Percentiles rank a stretch among this genome's conserved stretches.
Evolutionary conservation across 2,329 filamentous ascomycete genomes (phyloP).

Genomic region (Zalaria obscura): DNA sequence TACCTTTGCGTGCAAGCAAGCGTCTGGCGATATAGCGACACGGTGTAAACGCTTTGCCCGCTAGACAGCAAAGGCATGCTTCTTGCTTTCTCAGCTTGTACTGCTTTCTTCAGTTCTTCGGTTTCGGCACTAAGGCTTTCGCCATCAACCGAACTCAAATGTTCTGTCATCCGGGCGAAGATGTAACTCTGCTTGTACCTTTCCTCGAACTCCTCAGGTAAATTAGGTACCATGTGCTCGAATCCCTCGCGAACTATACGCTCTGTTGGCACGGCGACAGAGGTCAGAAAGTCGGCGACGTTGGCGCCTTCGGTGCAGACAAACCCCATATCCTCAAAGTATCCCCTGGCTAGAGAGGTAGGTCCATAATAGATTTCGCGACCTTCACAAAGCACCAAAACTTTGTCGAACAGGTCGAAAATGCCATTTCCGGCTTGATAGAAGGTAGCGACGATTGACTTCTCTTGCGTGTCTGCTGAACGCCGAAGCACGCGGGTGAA

Average conservation of each 20-base stretch:
- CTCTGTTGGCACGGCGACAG: conserved; percentile 49
- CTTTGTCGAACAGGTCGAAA: conserved; percentile 60
- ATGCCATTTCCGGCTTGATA: conserved; percentile 37
- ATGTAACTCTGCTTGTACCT: too few relatives aligned
- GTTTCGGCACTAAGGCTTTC: too few relatives aligned
- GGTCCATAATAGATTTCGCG: conserved; percentile 65
- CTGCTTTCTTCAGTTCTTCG: conserved; percentile 21
- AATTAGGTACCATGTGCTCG: conserved; percentile 49
- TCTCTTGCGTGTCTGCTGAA: conserved; percentile 34
- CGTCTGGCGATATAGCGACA: too few relatives aligned
- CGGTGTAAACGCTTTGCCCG: too few relatives aligned
- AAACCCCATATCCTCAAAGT: conserved; percentile 58
- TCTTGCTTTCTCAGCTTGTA: too few relatives aligned
- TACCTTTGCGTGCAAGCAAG: too few relatives aligned
- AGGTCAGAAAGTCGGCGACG: conserved; percentile 57
- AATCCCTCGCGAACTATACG: conserved; percentile 41
- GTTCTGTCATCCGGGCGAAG: too few relatives aligned
- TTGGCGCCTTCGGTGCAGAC: conserved; percentile 52
- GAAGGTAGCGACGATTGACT: conserved; percentile 41
- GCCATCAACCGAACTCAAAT: too few relatives aligned
- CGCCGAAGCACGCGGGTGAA: conserved; percentile 40
- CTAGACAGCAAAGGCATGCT: too few relatives aligned
- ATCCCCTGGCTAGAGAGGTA: conserved; percentile 42
- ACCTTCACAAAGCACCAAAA: conserved; percentile 61
- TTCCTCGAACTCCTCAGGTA: conserved; percentile 50